Evolutionary conservation across 2,329 filamentous ascomycete genomes (phyloP).

Genomic region (Gaeumannomyces tritici): DNA sequence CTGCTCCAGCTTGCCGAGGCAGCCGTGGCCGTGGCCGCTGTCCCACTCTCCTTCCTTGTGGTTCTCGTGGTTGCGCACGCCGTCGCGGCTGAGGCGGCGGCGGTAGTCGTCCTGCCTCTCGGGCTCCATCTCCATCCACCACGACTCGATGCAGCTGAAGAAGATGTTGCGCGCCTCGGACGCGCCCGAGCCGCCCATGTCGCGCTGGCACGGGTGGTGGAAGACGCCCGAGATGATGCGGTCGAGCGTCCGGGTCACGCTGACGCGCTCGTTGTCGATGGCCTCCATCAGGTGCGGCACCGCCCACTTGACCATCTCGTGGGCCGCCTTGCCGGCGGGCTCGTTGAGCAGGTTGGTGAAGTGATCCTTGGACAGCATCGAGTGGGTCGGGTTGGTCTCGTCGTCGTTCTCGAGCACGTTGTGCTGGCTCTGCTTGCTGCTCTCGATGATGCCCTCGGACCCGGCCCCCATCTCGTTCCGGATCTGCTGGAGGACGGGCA

Average conservation of each 20-base stretch:
- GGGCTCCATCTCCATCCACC: not conserved
- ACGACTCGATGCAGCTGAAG: slow-evolving; percentile 1
- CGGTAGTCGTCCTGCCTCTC: slow-evolving; percentile 1
- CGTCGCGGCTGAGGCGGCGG: not conserved
- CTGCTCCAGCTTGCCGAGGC: not conserved
- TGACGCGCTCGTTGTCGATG: not conserved
- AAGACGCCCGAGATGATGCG: slow-evolving; percentile 2
- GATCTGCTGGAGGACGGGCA: slow-evolving; percentile 82
- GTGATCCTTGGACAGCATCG: slow-evolving; percentile 76
- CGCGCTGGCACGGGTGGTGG: slow-evolving; percentile 1
- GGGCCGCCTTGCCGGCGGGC: slow-evolving; percentile 1
- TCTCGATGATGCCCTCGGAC: slow-evolving; percentile 78
- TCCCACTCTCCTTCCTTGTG: slow-evolving; percentile 2
- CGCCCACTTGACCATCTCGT: slow-evolving; percentile 2
- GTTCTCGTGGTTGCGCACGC: slow-evolving; percentile 3
- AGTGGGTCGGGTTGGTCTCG: slow-evolving; percentile 62
- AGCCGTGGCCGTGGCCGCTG: slow-evolving; percentile 1
- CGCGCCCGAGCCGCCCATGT: not conserved
- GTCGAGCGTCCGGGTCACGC: not conserved
- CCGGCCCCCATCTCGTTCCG: slow-evolving; percentile 79
- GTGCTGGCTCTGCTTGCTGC: slow-evolving; percentile 73
- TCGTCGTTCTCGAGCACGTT: slow-evolving; percentile 58
- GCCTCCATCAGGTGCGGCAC: not conserved
- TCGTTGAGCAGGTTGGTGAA: slow-evolving; percentile 50
- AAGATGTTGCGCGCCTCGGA: slow-evolving; percentile 1